Evolutionary conservation across 306 rosid genomes (phyloP), one percentile per base, ranked within the genome.

Genomic region (Cajanus cajan): DNA sequence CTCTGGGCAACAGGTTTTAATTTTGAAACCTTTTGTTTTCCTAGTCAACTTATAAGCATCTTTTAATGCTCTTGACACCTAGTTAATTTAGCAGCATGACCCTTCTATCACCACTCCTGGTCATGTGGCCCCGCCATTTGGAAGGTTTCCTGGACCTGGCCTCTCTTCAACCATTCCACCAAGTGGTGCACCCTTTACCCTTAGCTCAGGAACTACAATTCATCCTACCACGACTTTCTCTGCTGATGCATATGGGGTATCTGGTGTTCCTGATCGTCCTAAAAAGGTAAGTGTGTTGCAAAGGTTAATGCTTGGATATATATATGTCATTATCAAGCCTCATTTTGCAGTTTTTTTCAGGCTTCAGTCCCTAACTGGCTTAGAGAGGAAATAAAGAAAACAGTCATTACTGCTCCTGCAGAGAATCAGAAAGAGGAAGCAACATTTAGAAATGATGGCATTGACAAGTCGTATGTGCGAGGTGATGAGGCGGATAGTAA

Each of bases 311-410:
- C 71, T 54, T 88, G 74, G 70, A 62, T 71, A 41, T 77, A 47
- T 55, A 58, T 61, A 28, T 34, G 34, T 76, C 73, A 16, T 76
- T 71, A 16, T 61, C 77, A 62, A 77, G 51, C 78, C 72, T 73
- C 44, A 54, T 78, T 73, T 74, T 51, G 78, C 34, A 39, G 71
- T 80, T 74, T 73, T 79, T 78, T 82, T 83, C 84, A 95, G 99
- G 93, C 99, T 21, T 50, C 99, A 4, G 98, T 95, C 55, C 99
- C 99, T 84, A 93, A 88, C 84, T 95, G 99, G 99, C 94, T 95
- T 28, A 87, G 92, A 83, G 99, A 95, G 62, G 99, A 95, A 90
- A 93, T 95, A 82, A 89, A 90, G 89, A 95, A 93, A 88, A 86
- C 91, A 52, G 97, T 89, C 73, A 91, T 91, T 76, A 81, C 91